Conservation (phyloP, 2,329 filamentous ascomycete species). For the Cryoendolithus antarcticus region DNA sequence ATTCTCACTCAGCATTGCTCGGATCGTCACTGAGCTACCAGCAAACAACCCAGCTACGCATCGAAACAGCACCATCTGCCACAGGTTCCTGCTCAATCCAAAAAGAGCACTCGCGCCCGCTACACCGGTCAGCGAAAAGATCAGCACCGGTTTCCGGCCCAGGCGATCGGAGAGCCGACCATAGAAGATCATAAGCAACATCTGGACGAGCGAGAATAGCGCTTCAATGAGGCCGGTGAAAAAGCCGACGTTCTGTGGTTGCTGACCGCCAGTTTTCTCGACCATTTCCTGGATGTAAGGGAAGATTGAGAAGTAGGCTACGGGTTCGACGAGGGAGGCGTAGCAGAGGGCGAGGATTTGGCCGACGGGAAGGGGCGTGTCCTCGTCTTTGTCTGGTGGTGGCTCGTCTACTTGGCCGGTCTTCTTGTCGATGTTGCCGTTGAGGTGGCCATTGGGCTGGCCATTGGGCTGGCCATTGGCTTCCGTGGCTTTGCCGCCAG, state of each 20-base stretch:
- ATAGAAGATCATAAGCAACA: slow-evolving; percentile 67
- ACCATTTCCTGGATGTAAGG: slow-evolving; percentile 74
- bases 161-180: slow-evolving; percentile 54
- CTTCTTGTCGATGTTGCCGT: background rate
- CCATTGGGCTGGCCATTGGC: too few relatives aligned
- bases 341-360: slow-evolving; percentile 66
- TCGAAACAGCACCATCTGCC: slow-evolving; percentile 63
- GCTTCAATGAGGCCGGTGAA: slow-evolving; percentile 63
- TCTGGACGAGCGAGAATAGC: slow-evolving; percentile 63
- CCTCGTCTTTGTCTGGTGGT: slow-evolving; percentile 3
- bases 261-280: slow-evolving; percentile 48
- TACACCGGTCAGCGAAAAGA: slow-evolving; percentile 54
- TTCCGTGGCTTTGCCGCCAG: background rate
- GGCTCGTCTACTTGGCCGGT: background rate
- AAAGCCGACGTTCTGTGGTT: slow-evolving; percentile 60
- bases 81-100: slow-evolving; percentile 52
- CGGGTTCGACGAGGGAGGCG: slow-evolving; percentile 58
- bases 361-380: slow-evolving; percentile 42
- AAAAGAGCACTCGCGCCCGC: slow-evolving; percentile 51
- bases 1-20: slow-evolving; percentile 66
- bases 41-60: slow-evolving; percentile 62
- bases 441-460: too few relatives aligned
- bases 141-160: slow-evolving; percentile 61
- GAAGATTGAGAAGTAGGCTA: slow-evolving; percentile 76
- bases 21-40: slow-evolving; percentile 60